Percentiles rank a stretch among this genome's conserved stretches.
phyloP scores from a whole-genome alignment of 371 early-diverging fungal genomes.

The Sporodiniella umbellata region DNA sequence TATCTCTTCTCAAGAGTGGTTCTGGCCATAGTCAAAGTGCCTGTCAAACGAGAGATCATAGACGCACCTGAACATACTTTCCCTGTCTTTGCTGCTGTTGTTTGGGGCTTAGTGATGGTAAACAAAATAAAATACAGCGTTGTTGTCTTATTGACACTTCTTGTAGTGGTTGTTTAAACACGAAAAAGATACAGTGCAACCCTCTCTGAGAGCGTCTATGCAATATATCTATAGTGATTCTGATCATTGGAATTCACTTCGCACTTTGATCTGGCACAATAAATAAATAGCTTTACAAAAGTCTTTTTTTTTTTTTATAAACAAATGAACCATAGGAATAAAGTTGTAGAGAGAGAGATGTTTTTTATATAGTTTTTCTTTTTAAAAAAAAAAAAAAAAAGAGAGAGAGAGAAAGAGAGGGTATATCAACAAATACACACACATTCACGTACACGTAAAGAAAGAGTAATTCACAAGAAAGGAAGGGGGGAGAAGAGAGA shows the following conservation, averaged over 20 bases:
- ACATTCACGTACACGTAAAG: no score
- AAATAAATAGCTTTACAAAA: conserved; percentile 53
- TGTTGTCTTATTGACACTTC: neutral
- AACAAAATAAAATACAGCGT: neutral
- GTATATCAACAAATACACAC: no score
- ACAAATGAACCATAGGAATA: neutral
- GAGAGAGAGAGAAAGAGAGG: no score
- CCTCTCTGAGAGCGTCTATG: conserved; percentile 92
- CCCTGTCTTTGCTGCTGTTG: conserved; percentile 90
- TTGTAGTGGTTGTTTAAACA: conserved; percentile 76
- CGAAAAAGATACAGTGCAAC: conserved; percentile 87
- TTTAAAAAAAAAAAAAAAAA: no score
- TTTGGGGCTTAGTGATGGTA: conserved; percentile 94
- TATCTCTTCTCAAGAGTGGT: conserved; percentile 92
- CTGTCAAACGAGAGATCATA: conserved; percentile 67
- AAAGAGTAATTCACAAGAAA: no score
- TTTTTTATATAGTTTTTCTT: no score
- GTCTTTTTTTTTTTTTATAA: no score
- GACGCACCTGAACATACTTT: conserved; percentile 79
- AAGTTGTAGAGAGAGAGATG: no score
- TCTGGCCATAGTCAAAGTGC: conserved; percentile 83
- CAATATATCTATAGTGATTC: conserved; percentile 89
- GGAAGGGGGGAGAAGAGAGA: neutral
- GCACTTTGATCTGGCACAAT: conserved; percentile 86
- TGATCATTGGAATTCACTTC: conserved; percentile 74